phyloP scores from a whole-genome alignment of 2,329 filamentous ascomycete genomes.

The Aspergillus spinulosporus region DNA sequence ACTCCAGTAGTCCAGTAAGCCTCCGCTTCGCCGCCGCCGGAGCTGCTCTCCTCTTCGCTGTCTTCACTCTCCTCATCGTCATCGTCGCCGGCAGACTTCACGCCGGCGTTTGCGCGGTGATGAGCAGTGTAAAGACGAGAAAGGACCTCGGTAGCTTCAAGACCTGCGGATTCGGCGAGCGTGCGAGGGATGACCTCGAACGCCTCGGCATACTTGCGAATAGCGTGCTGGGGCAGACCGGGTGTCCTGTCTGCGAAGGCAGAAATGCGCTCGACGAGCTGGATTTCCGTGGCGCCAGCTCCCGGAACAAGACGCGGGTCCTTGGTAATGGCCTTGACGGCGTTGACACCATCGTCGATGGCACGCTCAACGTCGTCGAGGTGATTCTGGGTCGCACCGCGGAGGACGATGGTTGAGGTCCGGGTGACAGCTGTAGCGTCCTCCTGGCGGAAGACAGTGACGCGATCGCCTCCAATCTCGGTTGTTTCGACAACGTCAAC shows the following conservation, averaged over 20 bases:
- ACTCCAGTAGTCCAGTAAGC: constrained; percentile 90
- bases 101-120: constrained; percentile 51
- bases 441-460: constrained; percentile 98
- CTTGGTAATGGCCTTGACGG: constrained; percentile 95
- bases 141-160: constrained; percentile 93
- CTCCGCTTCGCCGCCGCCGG: constrained; percentile 58
- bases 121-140: constrained; percentile 92
- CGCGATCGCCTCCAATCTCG: constrained; percentile 95
- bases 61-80: constrained; percentile 18
- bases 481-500: constrained; percentile 95
- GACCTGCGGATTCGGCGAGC: constrained; percentile 88
- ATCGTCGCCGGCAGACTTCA: constrained; percentile 21
- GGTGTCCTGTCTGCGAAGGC: constrained; percentile 89
- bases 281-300: constrained; percentile 90
- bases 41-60: constrained; percentile 33
- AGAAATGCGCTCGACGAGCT: constrained; percentile 89
- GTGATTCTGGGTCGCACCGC: constrained; percentile 96
- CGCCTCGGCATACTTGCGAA: constrained; percentile 95
- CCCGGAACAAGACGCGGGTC: constrained; percentile 89
- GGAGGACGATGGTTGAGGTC: constrained; percentile 89
- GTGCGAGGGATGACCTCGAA: constrained; percentile 96
- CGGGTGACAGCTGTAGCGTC: constrained; percentile 73
- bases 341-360: constrained; percentile 97
- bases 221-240: constrained; percentile 90
- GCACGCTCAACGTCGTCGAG: constrained; percentile 95